phyloP scores from a whole-genome alignment of 116 monocot genomes.

The Papilionanthe hybrid region DNA sequence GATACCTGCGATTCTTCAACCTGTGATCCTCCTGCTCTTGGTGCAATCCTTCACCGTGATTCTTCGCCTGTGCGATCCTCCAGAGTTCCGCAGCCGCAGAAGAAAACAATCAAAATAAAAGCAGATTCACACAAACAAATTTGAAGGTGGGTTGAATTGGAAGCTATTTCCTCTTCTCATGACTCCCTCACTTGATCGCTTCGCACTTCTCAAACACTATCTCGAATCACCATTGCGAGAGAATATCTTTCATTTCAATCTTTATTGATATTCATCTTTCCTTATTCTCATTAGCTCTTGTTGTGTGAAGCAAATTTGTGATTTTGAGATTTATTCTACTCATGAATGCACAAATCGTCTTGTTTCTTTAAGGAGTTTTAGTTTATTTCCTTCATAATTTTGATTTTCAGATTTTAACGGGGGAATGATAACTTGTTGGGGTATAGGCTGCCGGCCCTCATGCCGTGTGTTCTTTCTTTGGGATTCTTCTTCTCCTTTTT shows the following conservation, averaged over 20 bases:
- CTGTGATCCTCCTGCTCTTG: too few species aligned
- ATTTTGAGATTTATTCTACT: neutral
- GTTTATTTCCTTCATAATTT: neutral
- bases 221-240: neutral
- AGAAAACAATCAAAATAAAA: too few species aligned
- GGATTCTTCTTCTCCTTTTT: too few species aligned
- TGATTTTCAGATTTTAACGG: too few species aligned
- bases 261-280: neutral
- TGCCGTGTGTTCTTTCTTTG: too few species aligned
- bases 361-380: neutral
- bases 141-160: too few species aligned
- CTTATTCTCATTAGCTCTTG: neutral
- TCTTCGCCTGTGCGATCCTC: too few species aligned
- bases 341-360: neutral
- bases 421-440: neutral
- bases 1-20: too few species aligned
- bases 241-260: neutral
- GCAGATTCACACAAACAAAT: too few species aligned
- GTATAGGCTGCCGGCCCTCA: too few species aligned
- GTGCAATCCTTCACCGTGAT: too few species aligned
- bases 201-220: neutral
- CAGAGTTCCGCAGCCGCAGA: neutral
- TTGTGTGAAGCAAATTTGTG: neutral
- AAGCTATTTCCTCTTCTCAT: too few species aligned
- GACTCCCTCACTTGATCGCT: neutral